phyloP scores from a whole-genome alignment of 2,329 filamentous ascomycete species.

The Cladosporium cucumerinum region DNA sequence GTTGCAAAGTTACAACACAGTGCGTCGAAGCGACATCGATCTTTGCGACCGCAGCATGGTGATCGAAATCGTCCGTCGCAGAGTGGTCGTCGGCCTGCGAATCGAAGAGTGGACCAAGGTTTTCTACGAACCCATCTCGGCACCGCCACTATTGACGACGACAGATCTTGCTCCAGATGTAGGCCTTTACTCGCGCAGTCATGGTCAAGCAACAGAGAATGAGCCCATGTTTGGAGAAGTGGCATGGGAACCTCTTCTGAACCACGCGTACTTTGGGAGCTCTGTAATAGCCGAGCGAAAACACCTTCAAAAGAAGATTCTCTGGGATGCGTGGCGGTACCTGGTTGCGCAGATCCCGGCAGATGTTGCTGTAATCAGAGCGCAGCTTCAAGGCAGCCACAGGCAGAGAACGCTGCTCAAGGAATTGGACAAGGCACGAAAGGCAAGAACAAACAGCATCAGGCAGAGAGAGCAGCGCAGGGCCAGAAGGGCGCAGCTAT shows the following conservation, averaged over 20 bases:
- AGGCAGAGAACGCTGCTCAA: background rate
- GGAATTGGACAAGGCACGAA: background rate
- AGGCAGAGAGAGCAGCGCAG: background rate
- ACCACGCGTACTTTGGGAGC: background rate
- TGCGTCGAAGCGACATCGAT: too few species aligned
- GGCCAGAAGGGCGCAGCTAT: background rate
- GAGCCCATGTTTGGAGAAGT: slow-evolving; percentile 3
- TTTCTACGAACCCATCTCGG: background rate
- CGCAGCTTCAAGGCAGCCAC: background rate
- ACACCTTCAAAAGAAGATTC: background rate
- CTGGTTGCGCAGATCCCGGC: background rate
- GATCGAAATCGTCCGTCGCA: background rate
- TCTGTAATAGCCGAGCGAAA: background rate
- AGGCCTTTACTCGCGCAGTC: background rate
- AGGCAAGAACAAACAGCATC: background rate
- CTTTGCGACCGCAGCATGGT: background rate
- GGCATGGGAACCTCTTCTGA: background rate
- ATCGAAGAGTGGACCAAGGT: background rate
- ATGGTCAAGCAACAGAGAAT: background rate
- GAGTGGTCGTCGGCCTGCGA: background rate
- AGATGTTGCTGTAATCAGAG: background rate
- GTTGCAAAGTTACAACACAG: too few species aligned
- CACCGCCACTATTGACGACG: background rate
- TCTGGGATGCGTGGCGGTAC: background rate
- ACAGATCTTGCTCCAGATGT: background rate